Evolutionary conservation across 805 yeast species (phyloP), one percentile per base, ranked within the genome.

Genomic region (Priceomyces castillae): DNA sequence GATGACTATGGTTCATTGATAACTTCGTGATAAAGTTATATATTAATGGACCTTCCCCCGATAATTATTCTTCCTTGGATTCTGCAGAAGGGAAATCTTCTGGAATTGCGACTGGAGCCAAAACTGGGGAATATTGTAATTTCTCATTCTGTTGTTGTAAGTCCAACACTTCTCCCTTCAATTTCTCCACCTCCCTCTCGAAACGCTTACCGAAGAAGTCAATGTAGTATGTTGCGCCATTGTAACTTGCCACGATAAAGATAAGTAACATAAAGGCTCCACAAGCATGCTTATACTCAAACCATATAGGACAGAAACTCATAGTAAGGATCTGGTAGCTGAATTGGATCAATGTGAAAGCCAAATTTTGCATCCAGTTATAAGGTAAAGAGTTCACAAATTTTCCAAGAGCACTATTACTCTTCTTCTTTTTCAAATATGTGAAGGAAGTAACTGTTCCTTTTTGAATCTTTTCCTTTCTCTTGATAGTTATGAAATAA

Each of bases 201-300:
- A 90, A 82, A 50, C 90, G 78, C 59, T 82, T 85, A 16, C 98
- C 98, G 65, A 90, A 94, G 40, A 84, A 84, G 56, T 92, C 98
- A 44, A 94, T 76, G 61, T 92, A 92, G 60, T 88, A 92, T 0
- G 96, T 88, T 2, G 98, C 99, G 22, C 99, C 99, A 52, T 94
- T 90, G 61, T 84, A 89, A 34, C 90, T 74, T 1, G 98, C 95
- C 61, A 80, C 76, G 37, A 82, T 61, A 53, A 90, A 90, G n/a
- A 92, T 87, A 40, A 77, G 73, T 1, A 79, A 64, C 49, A 92
- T 74, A 57, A 90, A 90, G 0, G 73, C 50, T 0, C 83, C 78
- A 19, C 94, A 87, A 1, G 86, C 77, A 35, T 67, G 64, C 54
- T 84, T 82, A 59, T 82, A 77, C 35, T 76, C 71, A 64, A 87